Percentiles rank a stretch among this genome's conserved stretches.
Evolutionary conservation across 2,329 filamentous ascomycete genomes (phyloP).

Genomic region (Colletotrichum somersetense): DNA sequence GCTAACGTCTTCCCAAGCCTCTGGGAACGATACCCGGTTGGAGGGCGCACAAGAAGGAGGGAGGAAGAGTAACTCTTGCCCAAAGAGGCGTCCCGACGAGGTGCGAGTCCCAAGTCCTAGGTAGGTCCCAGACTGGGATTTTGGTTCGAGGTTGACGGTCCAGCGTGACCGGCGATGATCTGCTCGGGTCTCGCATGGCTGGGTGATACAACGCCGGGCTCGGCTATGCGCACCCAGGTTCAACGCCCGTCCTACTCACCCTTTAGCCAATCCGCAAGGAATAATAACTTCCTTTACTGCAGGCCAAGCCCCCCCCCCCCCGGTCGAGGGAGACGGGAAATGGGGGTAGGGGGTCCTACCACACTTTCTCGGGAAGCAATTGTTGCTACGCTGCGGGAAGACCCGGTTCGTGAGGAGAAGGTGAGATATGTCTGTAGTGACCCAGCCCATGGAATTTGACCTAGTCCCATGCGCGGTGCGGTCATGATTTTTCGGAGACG

Average conservation of each 20-base stretch:
- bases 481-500: conserved; percentile 35
- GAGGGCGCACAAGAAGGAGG: neutral
- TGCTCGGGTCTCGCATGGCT: conserved; percentile 24
- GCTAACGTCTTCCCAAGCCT: conserved; percentile 7
- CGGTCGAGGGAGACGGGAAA: conserved; percentile 2
- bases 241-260: neutral
- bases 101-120: conserved; percentile 26
- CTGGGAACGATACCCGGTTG: conserved; percentile 1
- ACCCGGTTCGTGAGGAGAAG: conserved; percentile 28
- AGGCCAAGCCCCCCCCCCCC: neutral
- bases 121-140: conserved; percentile 24
- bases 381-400: conserved; percentile 33
- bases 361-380: conserved; percentile 26
- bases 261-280: conserved; percentile 23
- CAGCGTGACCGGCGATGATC: conserved; percentile 33
- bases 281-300: conserved; percentile 10
- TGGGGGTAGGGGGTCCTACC: neutral
- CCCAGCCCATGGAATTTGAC: conserved; percentile 10
- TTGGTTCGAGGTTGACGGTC: conserved; percentile 8
- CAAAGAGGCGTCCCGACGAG: conserved; percentile 3
- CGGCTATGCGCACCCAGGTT: conserved; percentile 11
- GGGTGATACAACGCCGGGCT: conserved; percentile 32
- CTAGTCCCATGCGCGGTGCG: conserved; percentile 29
- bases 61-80: neutral
- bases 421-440: conserved; percentile 10